Evolutionary conservation across 2,329 filamentous ascomycete species (phyloP).

Genomic region (Penicillium sp.): DNA sequence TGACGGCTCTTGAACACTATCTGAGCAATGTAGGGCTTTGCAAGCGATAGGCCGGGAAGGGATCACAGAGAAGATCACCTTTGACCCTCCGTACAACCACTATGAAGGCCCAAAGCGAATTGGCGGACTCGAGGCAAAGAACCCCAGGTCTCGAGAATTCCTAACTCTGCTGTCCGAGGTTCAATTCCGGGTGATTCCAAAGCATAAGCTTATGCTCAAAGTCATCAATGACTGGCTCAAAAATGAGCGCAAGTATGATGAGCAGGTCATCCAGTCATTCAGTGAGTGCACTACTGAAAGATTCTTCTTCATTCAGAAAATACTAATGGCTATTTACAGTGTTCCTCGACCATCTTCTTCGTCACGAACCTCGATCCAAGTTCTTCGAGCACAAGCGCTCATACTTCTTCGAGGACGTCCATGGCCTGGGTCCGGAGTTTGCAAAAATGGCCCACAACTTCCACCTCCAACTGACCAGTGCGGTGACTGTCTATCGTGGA

Average conservation of each 20-base stretch:
- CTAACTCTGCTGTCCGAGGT: conserved; percentile 2
- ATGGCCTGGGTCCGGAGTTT: conserved; percentile 57
- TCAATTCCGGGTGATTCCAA: neutral
- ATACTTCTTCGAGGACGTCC: conserved; percentile 66
- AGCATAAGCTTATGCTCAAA: conserved; percentile 61
- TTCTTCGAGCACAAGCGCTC: conserved; percentile 76
- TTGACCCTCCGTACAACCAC: neutral
- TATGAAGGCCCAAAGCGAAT: conserved; percentile 1
- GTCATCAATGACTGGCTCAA: conserved; percentile 68
- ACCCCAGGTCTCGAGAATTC: neutral
- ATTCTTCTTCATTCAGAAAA: neutral
- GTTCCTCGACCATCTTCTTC: conserved; percentile 86
- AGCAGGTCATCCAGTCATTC: conserved; percentile 73
- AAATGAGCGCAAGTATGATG: conserved; percentile 62
- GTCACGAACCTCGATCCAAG: conserved; percentile 70
- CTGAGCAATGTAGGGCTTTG: conserved; percentile 42
- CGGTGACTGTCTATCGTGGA: conserved; percentile 80
- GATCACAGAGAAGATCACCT: neutral
- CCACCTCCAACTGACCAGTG: conserved; percentile 29
- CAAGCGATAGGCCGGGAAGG: conserved; percentile 41
- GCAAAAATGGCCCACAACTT: conserved; percentile 9
- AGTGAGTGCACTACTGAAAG: conserved; percentile 51
- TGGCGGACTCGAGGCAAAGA: neutral
- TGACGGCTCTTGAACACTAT: conserved; percentile 36
- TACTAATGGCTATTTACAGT: conserved; percentile 43